Base-by-base conservation (phyloP, 768 basidiomycete species). In the Naganishia vaughanmartiniae region DNA sequence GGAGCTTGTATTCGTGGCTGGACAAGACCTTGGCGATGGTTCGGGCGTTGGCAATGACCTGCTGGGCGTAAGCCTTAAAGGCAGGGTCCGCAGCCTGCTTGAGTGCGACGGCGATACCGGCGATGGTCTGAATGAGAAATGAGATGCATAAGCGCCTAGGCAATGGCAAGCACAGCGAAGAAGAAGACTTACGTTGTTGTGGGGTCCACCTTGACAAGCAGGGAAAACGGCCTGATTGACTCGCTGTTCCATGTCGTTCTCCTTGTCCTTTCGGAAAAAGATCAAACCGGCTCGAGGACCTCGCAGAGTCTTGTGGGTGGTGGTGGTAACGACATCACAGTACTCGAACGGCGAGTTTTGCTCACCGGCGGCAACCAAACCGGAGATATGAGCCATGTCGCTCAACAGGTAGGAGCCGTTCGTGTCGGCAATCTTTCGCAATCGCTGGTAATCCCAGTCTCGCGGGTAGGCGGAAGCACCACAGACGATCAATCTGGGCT, bases 221-320 rank as follows among this genome's bases (percentile, higher is more conserved):
- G 96, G 96, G 89, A 99, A 99, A 73, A 99, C 95, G 60, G 96
- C 94, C 51, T 95, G 91, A 81, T 98, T 98, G 77, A 99, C 88
- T 70, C 94, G 90, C 83, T 92, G 92, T 86, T 97, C 96, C 54
- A 99, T 87, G 75, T 98, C 95, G 71, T 88, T 85, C 78, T 90
- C 87, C 75, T 88, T 87, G 80, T 95, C 93, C 83, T 90, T 96
- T 82, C 90, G 87, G 89, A 95, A 99, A 87, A 99, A 99, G 84
- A 99, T 90, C 73, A 99, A 84, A 81, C 96, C 96, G 63, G 95
- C 96, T 75, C 96, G 90, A 68, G 96, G 94, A 65, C 96, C 96
- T 78, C 96, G 92, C 65, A 99, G 91, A 21, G 96, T 98, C 86
- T 98, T 98, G 87, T 99, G 96, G 68, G 96, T 98, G 67, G 95